These are phyloP conservation scores for thale cress (Arabidopsis thaliana) DNA, from an alignment of 345 rosid genomes.

Conservation along the genomic window DNA sequence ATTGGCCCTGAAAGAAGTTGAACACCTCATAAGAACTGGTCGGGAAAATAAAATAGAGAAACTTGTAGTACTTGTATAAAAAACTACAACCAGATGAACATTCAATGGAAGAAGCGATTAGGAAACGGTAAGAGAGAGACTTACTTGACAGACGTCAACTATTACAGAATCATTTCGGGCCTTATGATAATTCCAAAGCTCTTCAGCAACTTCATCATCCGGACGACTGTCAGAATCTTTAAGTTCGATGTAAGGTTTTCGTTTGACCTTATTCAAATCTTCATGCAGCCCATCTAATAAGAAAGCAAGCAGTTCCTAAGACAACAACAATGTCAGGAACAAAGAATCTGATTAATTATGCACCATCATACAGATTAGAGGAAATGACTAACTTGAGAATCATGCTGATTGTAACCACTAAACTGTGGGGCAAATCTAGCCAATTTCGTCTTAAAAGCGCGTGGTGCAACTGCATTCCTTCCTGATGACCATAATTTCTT, in stretches of 20 bases:
- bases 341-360: slow-evolving; percentile 14
- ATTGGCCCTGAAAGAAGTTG: slow-evolving; percentile 78
- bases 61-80: not conserved
- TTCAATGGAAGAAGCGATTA: slow-evolving; percentile 21
- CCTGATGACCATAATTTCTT: slow-evolving; percentile 94
- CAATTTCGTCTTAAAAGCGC: slow-evolving; percentile 85
- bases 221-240: slow-evolving; percentile 82
- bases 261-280: slow-evolving; percentile 92
- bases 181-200: slow-evolving; percentile 95
- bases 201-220: slow-evolving; percentile 90
- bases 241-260: slow-evolving; percentile 90
- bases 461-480: slow-evolving; percentile 74
- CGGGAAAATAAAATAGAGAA: slow-evolving; percentile 13
- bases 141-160: slow-evolving; percentile 93
- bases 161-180: slow-evolving; percentile 96
- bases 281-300: slow-evolving; percentile 96
- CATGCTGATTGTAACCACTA: slow-evolving; percentile 99
- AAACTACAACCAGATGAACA: slow-evolving; percentile 14
- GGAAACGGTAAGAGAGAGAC: slow-evolving; percentile 25
- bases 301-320: slow-evolving; percentile 91
- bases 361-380: not conserved
- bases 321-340: slow-evolving; percentile 17
- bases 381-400: slow-evolving; percentile 81
- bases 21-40: slow-evolving; percentile 28
- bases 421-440: slow-evolving; percentile 97